These are phyloP conservation scores for Hawksworthiomyces lignivorus DNA, from an alignment of 2,329 filamentous ascomycete genomes.

Conservation along the genomic window DNA sequence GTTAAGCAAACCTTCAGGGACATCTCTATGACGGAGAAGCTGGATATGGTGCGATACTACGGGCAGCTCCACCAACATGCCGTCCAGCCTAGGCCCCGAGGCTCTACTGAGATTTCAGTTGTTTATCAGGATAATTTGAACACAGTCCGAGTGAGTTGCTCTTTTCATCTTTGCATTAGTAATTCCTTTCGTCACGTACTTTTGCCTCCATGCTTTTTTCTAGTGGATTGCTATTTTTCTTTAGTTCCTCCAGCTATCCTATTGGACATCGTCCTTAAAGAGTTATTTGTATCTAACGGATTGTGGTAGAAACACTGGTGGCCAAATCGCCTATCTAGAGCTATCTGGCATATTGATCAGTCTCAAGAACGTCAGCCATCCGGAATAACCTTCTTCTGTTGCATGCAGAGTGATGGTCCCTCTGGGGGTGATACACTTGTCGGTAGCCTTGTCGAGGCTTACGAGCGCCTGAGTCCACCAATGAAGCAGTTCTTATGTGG, in stretches of 20 bases:
- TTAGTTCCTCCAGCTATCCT: no score
- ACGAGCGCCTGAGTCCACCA: not conserved
- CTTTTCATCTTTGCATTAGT: no score
- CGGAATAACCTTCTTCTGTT: not conserved
- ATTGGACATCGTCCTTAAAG: no score
- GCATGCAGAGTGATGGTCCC: not conserved
- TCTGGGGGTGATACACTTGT: not conserved
- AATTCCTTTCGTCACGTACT: no score
- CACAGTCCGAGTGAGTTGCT: not conserved
- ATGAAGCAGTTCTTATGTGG: not conserved
- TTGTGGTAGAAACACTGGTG: not conserved
- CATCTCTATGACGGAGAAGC: not conserved
- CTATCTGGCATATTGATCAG: not conserved
- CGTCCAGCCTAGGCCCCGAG: not conserved
- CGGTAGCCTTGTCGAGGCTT: not conserved
- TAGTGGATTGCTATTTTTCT: no score
- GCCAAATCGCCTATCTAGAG: not conserved
- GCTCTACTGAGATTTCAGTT: not conserved
- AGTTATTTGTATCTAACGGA: no score
- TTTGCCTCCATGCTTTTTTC: no score
- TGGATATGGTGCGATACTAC: not conserved
- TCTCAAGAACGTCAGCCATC: not conserved
- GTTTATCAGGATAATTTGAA: not conserved
- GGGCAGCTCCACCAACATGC: not conserved
- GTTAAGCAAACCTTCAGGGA: not conserved